A percentile compares a stretch with the other conserved stretches of the same genome.
Evolutionary conservation across 2,329 filamentous ascomycete genomes (phyloP).

Genomic region (Fusarium pininemorale): DNA sequence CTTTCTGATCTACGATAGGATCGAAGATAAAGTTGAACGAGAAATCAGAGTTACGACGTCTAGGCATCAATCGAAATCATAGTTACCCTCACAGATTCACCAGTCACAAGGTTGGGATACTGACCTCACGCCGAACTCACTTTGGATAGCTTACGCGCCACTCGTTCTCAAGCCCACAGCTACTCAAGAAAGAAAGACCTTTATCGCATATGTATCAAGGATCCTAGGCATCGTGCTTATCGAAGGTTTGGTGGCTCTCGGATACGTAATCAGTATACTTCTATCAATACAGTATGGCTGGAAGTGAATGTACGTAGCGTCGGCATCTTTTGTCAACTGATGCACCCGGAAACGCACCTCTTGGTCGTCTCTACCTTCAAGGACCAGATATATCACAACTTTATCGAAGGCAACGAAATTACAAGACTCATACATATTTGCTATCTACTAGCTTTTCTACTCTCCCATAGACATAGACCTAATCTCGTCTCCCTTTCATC

Average conservation of each 20-base stretch:
- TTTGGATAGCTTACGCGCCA: rapidly evolving
- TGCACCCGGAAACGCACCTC: rapidly evolving
- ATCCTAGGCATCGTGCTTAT: background rate
- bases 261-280: rapidly evolving
- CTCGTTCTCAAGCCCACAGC: rapidly evolving
- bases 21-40: rapidly evolving
- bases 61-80: background rate
- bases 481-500: background rate
- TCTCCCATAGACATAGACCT: rapidly evolving
- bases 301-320: rapidly evolving
- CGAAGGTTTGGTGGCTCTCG: background rate
- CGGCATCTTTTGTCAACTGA: background rate
- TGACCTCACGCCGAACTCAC: background rate
- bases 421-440: background rate
- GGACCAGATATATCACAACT: rapidly evolving
- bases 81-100: rapidly evolving
- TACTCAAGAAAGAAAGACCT: background rate
- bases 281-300: too few relatives aligned
- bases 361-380: rapidly evolving
- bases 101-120: rapidly evolving
- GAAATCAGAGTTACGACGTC: background rate
- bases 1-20: rapidly evolving
- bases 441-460: background rate
- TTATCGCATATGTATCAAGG: background rate
- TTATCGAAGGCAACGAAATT: rapidly evolving